A percentile compares a stretch with the other conserved stretches of the same genome.
Evolutionary conservation across 2,329 filamentous ascomycete species (phyloP).

Genomic region (Clonostachys rhizophaga): DNA sequence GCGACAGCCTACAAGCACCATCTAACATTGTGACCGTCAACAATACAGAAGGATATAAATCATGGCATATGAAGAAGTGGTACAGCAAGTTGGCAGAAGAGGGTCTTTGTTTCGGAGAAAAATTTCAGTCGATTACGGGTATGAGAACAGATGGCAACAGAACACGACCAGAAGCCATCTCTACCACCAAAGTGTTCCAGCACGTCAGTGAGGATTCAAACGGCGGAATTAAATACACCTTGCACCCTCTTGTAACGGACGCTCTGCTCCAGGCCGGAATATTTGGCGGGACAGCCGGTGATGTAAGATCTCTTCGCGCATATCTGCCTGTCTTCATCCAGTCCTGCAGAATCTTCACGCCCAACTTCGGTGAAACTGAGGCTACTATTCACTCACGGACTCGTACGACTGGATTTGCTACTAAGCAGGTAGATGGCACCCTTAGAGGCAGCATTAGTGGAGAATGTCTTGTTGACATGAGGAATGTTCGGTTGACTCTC

Average conservation of each 20-base stretch:
- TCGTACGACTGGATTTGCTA: not conserved
- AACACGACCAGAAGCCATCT: not conserved
- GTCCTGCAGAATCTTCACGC: not conserved
- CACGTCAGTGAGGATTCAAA: too few relatives aligned
- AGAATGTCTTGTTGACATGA: not conserved
- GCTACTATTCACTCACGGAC: not conserved
- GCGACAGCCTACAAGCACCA: too few relatives aligned
- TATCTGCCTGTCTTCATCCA: slow-evolving; percentile 4
- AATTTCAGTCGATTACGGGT: slow-evolving; percentile 2
- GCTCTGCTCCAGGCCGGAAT: slow-evolving; percentile 6
- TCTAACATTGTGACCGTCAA: not conserved
- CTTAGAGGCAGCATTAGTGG: too few relatives aligned
- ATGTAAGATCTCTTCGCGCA: not conserved
- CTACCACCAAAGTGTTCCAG: not conserved
- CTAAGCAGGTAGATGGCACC: not conserved
- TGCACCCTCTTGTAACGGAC: slow-evolving; percentile 5
- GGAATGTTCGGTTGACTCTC: not conserved
- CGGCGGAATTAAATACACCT: not conserved
- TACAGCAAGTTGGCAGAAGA: not conserved
- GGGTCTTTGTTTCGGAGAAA: not conserved
- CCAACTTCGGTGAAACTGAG: not conserved
- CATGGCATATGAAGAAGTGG: not conserved
- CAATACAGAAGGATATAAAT: not conserved
- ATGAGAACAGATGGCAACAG: not conserved
- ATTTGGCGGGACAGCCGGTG: slow-evolving; percentile 2